phyloP scores from a whole-genome alignment of 768 basidiomycete species.

The Amyloporia xantha region DNA sequence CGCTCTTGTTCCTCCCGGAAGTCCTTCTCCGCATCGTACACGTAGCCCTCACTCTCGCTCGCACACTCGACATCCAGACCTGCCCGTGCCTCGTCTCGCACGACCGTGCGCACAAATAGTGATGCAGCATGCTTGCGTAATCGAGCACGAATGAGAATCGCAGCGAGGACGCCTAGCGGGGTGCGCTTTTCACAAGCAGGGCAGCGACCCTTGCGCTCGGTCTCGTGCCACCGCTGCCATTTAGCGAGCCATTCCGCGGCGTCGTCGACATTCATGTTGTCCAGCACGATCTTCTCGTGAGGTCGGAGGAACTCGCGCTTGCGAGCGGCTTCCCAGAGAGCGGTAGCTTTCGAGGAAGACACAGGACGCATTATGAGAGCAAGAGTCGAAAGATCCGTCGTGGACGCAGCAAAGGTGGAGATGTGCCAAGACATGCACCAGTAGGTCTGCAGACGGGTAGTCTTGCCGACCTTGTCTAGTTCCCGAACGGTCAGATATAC shows the following conservation, averaged over 20 bases:
- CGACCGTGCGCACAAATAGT: constrained; percentile 47
- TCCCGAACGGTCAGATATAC: neutral
- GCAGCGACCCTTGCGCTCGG: constrained; percentile 22
- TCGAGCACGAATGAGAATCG: constrained; percentile 42
- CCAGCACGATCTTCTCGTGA: constrained; percentile 51
- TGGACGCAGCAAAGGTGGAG: constrained; percentile 32
- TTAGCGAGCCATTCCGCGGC: constrained; percentile 37
- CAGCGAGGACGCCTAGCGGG: constrained; percentile 44
- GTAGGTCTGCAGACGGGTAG: constrained; percentile 49
- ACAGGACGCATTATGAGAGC: constrained; percentile 47
- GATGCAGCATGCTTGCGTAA: constrained; percentile 45
- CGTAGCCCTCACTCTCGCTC: constrained; percentile 11
- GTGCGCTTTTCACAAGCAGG: constrained; percentile 23
- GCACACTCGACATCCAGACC: neutral
- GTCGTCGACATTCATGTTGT: constrained; percentile 44
- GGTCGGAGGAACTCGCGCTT: constrained; percentile 28
- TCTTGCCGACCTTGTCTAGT: constrained; percentile 25
- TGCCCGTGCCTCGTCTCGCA: constrained; percentile 20
- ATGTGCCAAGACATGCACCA: constrained; percentile 40
- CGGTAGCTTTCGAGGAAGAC: constrained; percentile 35
- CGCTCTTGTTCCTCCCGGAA: constrained; percentile 34
- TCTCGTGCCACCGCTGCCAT: constrained; percentile 23
- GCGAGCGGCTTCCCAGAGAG: constrained; percentile 37
- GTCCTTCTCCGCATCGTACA: constrained; percentile 25
- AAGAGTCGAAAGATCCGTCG: constrained; percentile 49